A percentile compares a stretch with the other conserved stretches of the same genome.
These are phyloP conservation scores for Mortierella sp. DNA, from an alignment of 371 early-diverging fungal genomes.

Conservation along the genomic window DNA sequence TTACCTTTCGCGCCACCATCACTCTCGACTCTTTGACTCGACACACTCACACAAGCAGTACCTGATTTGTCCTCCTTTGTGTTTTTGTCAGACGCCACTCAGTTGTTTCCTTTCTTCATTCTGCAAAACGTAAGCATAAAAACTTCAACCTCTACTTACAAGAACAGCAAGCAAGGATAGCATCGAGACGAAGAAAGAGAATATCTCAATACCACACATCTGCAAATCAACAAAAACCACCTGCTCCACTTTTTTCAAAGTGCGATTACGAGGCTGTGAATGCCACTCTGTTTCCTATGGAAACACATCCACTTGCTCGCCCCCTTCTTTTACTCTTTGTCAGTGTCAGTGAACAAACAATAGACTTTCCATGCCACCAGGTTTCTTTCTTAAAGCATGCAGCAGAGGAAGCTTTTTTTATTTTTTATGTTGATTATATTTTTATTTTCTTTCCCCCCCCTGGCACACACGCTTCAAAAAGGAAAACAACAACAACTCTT, in stretches of 20 bases:
- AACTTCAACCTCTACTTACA: background rate
- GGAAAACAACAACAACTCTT: background rate
- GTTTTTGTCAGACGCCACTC: constrained; percentile 2
- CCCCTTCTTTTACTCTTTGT: background rate
- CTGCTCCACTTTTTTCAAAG: background rate
- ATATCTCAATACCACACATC: background rate
- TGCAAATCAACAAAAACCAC: background rate
- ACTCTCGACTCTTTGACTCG: background rate
- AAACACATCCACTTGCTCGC: background rate
- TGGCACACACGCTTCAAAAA: background rate
- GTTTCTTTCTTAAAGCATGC: background rate
- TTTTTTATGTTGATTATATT: background rate
- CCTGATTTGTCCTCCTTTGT: constrained; percentile 23
- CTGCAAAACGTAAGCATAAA: background rate
- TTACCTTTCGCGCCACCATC: constrained; percentile 4
- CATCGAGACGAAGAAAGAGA: background rate
- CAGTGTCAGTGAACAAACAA: background rate
- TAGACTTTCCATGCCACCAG: constrained; percentile 7
- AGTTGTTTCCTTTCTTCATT: constrained; percentile 14
- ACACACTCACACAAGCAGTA: background rate
- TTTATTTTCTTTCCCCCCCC: background rate
- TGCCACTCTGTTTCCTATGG: background rate
- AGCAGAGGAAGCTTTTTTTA: background rate
- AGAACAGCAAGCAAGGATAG: background rate
- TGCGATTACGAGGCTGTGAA: background rate